Conservation (phyloP, 306 rosid species). For the Vachellia collinsii region DNA sequence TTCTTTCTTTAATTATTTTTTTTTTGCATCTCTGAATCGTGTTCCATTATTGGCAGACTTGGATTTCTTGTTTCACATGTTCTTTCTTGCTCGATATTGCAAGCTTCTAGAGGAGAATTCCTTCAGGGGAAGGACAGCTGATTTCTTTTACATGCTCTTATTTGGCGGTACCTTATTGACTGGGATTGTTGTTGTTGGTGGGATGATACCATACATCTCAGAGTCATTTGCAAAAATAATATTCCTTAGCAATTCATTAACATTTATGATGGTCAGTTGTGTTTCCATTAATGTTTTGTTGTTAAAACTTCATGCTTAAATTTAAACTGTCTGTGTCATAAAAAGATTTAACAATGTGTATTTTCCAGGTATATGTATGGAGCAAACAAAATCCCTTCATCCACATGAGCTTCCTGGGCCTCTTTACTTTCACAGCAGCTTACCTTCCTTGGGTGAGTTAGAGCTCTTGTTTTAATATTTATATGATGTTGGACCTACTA, state of each 20-base stretch:
- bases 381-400: slow-evolving; percentile 98
- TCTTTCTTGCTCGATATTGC: slow-evolving; percentile 80
- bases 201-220: slow-evolving; percentile 70
- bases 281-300: slow-evolving; percentile 25
- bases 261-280: slow-evolving; percentile 88
- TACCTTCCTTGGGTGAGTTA: slow-evolving; percentile 95
- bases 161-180: slow-evolving; percentile 69
- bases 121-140: slow-evolving; percentile 85
- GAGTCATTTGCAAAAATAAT: slow-evolving; percentile 83
- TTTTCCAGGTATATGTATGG: slow-evolving; percentile 90
- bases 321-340: not conserved
- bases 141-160: slow-evolving; percentile 79
- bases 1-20: not conserved
- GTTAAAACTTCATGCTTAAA: not conserved
- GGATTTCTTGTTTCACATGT: slow-evolving; percentile 98
- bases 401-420: slow-evolving; percentile 95
- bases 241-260: slow-evolving; percentile 92
- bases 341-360: slow-evolving; percentile 6
- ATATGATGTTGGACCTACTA: not conserved
- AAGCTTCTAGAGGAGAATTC: slow-evolving; percentile 83
- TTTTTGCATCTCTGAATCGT: not conserved
- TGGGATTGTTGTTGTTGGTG: slow-evolving; percentile 65
- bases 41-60: slow-evolving; percentile 57
- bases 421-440: slow-evolving; percentile 90
- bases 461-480: not conserved